phyloP scores from a whole-genome alignment of 257 asterid species.

The Solanum sparsipilum region DNA sequence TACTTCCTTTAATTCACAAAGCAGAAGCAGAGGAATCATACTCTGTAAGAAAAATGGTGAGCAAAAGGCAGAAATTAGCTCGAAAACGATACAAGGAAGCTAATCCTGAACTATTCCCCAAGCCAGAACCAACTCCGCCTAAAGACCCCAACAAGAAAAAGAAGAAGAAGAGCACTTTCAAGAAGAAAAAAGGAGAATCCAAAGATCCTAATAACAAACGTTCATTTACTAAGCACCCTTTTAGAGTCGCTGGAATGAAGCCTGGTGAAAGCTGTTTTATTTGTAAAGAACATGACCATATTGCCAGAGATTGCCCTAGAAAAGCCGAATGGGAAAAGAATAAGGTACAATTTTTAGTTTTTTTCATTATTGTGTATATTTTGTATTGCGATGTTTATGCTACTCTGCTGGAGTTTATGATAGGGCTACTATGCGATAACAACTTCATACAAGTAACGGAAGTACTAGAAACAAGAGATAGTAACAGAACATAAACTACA shows the following conservation, averaged over 20 bases:
- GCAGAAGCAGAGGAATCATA: not conserved
- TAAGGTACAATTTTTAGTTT: slow-evolving; percentile 34
- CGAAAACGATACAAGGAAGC: slow-evolving; percentile 44
- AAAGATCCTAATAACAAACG: slow-evolving; percentile 24
- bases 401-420: not conserved
- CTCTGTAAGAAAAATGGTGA: slow-evolving; percentile 38
- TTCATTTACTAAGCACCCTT: slow-evolving; percentile 44
- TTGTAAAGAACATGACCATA: slow-evolving; percentile 66
- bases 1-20: not conserved
- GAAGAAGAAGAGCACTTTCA: slow-evolving; percentile 43
- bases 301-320: slow-evolving; percentile 67
- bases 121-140: slow-evolving; percentile 60
- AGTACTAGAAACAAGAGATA: not conserved
- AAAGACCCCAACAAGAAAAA: slow-evolving; percentile 51
- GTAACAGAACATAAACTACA: not conserved
- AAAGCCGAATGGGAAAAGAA: slow-evolving; percentile 89
- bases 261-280: slow-evolving; percentile 97
- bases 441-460: too few relatives aligned
- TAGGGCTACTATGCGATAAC: too few relatives aligned
- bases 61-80: slow-evolving; percentile 61
- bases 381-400: not conserved
- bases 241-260: slow-evolving; percentile 83
- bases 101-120: slow-evolving; percentile 64
- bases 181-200: slow-evolving; percentile 27
- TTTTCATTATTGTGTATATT: not conserved